Percentiles rank a stretch among this genome's conserved stretches.
Conservation (phyloP, 108 stramenopile species). For the Skeletonema grethae region DNA sequence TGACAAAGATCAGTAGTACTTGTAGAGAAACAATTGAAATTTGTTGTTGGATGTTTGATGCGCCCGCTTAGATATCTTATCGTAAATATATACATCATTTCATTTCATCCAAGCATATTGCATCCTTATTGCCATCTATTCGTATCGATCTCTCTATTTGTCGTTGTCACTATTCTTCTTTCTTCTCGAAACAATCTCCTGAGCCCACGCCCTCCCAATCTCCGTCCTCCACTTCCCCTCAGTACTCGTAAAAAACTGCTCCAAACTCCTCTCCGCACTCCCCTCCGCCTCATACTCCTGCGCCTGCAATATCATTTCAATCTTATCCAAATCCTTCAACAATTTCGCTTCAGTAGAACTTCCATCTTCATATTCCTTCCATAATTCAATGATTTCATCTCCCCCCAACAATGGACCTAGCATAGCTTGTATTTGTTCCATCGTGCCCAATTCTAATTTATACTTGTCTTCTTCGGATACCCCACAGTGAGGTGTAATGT, state of each 20-base stretch:
- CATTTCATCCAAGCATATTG: too few relatives aligned
- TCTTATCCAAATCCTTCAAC: slow-evolving; percentile 83
- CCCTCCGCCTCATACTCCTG: slow-evolving; percentile 76
- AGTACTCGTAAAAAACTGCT: slow-evolving; percentile 62
- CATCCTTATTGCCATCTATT: too few relatives aligned
- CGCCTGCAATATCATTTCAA: slow-evolving; percentile 89
- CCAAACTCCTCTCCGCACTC: slow-evolving; percentile 30
- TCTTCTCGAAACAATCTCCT: slow-evolving; percentile 64
- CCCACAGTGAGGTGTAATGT: slow-evolving; percentile 81
- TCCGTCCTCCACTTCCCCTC: slow-evolving; percentile 65
- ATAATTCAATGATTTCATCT: slow-evolving; percentile 61
- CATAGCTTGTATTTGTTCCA: slow-evolving; percentile 51
- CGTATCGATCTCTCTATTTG: too few relatives aligned
- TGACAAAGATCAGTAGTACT: too few relatives aligned
- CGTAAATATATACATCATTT: too few relatives aligned
- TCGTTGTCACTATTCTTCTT: slow-evolving; percentile 9
- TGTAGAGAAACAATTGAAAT: too few relatives aligned
- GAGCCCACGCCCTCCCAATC: slow-evolving; percentile 62
- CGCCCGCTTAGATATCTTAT: too few relatives aligned
- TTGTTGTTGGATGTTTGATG: too few relatives aligned
- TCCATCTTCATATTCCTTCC: slow-evolving; percentile 85
- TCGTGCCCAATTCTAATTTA: slow-evolving; percentile 65
- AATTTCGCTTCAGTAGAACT: slow-evolving; percentile 58
- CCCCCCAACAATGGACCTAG: slow-evolving; percentile 46
- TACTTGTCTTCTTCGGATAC: slow-evolving; percentile 64